Percentiles rank a stretch among this genome's conserved stretches.
These are phyloP conservation scores for Colletotrichum lindemuthianum DNA, from an alignment of 2,329 filamentous ascomycete species.

Conservation along the genomic window DNA sequence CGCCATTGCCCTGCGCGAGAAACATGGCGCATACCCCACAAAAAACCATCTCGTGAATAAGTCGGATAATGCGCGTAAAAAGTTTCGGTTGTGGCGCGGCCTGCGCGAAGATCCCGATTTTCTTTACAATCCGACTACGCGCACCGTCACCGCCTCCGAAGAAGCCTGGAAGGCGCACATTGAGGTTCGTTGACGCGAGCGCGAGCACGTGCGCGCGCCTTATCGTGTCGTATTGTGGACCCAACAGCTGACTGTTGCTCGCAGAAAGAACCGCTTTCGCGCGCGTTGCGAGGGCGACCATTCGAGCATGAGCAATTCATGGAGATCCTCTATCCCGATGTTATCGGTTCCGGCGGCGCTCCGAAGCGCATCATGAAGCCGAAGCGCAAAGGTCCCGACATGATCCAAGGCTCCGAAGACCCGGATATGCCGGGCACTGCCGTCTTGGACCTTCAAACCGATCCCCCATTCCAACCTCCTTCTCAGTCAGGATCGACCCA, in stretches of 20 bases:
- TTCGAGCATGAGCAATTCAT: conserved; percentile 71
- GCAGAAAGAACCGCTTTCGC: conserved; percentile 67
- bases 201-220: not conserved
- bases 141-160: conserved; percentile 64
- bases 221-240: not conserved
- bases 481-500: conserved; percentile 35
- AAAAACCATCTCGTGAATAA: conserved; percentile 72
- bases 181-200: conserved; percentile 54
- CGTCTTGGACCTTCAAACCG: conserved; percentile 56
- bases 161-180: conserved; percentile 68
- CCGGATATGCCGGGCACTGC: conserved; percentile 58
- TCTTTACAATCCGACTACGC: conserved; percentile 60
- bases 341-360: conserved; percentile 67
- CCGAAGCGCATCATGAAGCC: conserved; percentile 69
- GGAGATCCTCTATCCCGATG: conserved; percentile 69
- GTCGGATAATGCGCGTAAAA: conserved; percentile 70
- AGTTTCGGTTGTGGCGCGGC: conserved; percentile 70
- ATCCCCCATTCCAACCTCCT: conserved; percentile 42
- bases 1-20: conserved; percentile 62
- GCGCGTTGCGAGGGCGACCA: conserved; percentile 64
- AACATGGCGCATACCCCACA: conserved; percentile 66
- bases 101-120: conserved; percentile 68
- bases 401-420: conserved; percentile 54
- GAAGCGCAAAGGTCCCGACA: conserved; percentile 59
- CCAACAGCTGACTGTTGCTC: conserved; percentile 35